Percentiles rank a stretch among this genome's conserved stretches.
These are phyloP conservation scores for Isabelozyma gotoi DNA, from an alignment of 805 yeast species.

Conservation along the genomic window DNA sequence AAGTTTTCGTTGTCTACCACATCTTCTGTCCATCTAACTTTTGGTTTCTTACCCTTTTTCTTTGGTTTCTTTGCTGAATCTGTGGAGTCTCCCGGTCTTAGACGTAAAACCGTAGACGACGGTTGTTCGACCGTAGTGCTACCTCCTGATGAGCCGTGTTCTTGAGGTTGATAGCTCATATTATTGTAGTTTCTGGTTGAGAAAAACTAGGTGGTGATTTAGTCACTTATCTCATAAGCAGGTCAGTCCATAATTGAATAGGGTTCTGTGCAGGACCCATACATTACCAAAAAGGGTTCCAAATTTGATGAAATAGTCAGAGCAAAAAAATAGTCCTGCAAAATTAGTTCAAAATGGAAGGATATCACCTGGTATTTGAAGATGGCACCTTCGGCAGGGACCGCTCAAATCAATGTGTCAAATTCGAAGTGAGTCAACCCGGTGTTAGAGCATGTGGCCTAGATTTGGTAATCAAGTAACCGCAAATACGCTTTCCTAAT, in stretches of 20 bases:
- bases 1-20: conserved; percentile 88
- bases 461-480: too few relatives aligned
- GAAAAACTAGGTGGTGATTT: background rate
- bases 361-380: too few relatives aligned
- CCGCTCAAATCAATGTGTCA: too few relatives aligned
- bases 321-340: too few relatives aligned
- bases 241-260: too few relatives aligned
- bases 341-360: too few relatives aligned
- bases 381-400: too few relatives aligned
- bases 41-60: conserved; percentile 35
- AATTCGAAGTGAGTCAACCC: too few relatives aligned
- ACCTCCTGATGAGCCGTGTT: background rate
- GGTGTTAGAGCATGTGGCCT: too few relatives aligned
- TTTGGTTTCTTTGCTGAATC: background rate
- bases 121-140: background rate
- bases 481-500: too few relatives aligned
- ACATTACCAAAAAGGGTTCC: background rate
- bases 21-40: conserved; percentile 82
- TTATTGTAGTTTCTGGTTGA: background rate
- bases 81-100: background rate
- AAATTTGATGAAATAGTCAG: too few relatives aligned
- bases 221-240: background rate
- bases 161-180: background rate
- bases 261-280: background rate
- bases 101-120: background rate